A percentile compares a stretch with the other conserved stretches of the same genome.
Conservation (phyloP, 257 asterid species). For the Fraxinus pennsylvanica region DNA sequence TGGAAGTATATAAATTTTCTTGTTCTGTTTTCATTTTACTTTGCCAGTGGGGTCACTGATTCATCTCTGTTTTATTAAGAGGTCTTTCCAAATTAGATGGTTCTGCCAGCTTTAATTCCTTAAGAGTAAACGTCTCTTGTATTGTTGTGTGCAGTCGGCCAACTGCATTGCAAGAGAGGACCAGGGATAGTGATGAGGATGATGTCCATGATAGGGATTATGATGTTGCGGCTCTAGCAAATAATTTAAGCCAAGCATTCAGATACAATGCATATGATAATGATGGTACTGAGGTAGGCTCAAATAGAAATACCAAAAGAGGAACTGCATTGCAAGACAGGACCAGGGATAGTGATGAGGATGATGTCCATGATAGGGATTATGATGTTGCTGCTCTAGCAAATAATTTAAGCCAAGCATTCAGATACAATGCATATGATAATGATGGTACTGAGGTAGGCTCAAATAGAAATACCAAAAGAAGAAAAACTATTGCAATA, state of each 20-base stretch:
- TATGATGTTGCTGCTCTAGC: constrained; percentile 93
- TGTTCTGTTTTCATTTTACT: neutral
- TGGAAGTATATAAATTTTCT: neutral
- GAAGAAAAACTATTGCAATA: constrained; percentile 2
- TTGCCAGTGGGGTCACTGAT: neutral
- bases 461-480: neutral
- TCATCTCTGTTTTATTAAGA: neutral
- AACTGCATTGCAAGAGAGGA: constrained; percentile 79
- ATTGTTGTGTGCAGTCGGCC: constrained; percentile 73
- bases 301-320: neutral
- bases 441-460: constrained; percentile 82
- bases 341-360: constrained; percentile 88
- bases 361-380: constrained; percentile 83
- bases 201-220: constrained; percentile 86
- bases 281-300: constrained; percentile 75
- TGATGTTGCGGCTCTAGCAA: constrained; percentile 89
- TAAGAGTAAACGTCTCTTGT: neutral
- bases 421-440: constrained; percentile 78
- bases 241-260: constrained; percentile 90
- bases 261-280: constrained; percentile 79
- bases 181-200: constrained; percentile 89
- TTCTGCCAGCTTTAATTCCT: constrained; percentile 21
- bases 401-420: constrained; percentile 87
- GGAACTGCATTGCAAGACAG: constrained; percentile 51
- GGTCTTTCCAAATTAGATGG: constrained; percentile 5